Conservation (phyloP, 2,329 filamentous ascomycete species). For the Colletotrichum incanum region DNA sequence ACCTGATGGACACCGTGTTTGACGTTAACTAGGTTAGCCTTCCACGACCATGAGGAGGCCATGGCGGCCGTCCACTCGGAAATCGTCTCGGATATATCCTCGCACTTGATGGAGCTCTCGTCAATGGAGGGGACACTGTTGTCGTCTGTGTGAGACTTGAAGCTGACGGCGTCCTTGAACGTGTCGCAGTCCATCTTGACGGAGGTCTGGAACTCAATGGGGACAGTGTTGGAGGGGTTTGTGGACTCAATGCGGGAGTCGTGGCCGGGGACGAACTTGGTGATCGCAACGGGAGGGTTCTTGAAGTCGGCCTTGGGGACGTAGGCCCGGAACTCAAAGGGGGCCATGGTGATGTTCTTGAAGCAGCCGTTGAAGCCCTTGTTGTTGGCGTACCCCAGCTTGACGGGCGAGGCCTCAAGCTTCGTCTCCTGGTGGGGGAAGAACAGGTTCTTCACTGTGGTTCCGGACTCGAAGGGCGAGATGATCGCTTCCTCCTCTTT, state of each 20-base stretch:
- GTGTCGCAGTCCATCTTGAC: slow-evolving; percentile 72
- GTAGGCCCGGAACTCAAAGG: slow-evolving; percentile 73
- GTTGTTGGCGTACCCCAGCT: slow-evolving; percentile 64
- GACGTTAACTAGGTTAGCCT: slow-evolving; percentile 67
- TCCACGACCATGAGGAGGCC: slow-evolving; percentile 68
- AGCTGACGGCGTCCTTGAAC: slow-evolving; percentile 63
- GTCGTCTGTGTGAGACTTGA: slow-evolving; percentile 68
- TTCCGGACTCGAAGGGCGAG: slow-evolving; percentile 69
- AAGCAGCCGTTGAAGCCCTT: slow-evolving; percentile 70
- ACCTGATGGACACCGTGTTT: slow-evolving; percentile 75
- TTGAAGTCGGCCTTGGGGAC: slow-evolving; percentile 68
- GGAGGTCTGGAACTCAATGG: slow-evolving; percentile 72
- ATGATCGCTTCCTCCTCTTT: slow-evolving; percentile 64
- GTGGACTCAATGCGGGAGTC: slow-evolving; percentile 69
- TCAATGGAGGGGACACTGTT: slow-evolving; percentile 62
- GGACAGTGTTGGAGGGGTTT: slow-evolving; percentile 41
- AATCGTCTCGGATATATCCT: slow-evolving; percentile 52
- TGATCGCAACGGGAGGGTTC: slow-evolving; percentile 70
- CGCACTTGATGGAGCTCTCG: slow-evolving; percentile 61
- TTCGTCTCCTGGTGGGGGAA: slow-evolving; percentile 72
- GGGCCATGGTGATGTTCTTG: slow-evolving; percentile 64
- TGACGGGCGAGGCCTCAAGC: slow-evolving; percentile 61
- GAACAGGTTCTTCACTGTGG: slow-evolving; percentile 75
- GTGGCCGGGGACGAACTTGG: slow-evolving; percentile 73
- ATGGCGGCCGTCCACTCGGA: slow-evolving; percentile 65